Base-by-base conservation (phyloP, 805 yeast genomes). In the Hanseniaspora occidentalis region DNA sequence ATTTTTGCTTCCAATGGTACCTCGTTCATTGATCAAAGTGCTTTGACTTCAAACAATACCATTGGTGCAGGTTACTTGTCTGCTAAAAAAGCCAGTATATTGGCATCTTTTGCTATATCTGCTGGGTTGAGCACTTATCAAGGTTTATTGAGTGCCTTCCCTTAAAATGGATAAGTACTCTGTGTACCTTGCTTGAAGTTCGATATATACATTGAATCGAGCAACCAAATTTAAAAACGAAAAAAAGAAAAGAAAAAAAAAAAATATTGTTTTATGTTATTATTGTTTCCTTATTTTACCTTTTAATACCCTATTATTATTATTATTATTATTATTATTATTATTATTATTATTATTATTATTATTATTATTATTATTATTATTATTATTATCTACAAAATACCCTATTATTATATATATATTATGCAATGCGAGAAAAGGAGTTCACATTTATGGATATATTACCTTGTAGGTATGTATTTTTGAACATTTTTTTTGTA, bases 71-170 rank as follows among this genome's bases (percentile, higher is more conserved):
- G 61, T 17, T 50, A 47, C 42, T 42, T 57, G 39, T 44, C 58
- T 13, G 61, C 63, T 36, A 38, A 48, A 18, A 53, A 58, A 47
- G 56, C 61, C 7, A 58, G 57, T 38, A 41, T 58, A n/a, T 42
- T 58, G 35, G 43, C 55, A 18, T 40, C 56, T 5, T 45, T 58
- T 37, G 61, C 61, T 7, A 42, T 53, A 2, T 47, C 49, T 24
- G 57, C 57, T 42, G 49, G 48, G 22, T 57, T 34, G 16, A 42
- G 31, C 36, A 34, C 39, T 11, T 39, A 29, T 8, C 26, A 17
- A 37, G 29, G 36, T 20, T 35, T 13, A 7, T 35, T 17, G 22
- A 21, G 27, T 16, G n/a, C 44, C 29, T 46, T 44, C 42, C 47
- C 47, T 40, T 43, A 35, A 29, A 6, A 8, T 27, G 25, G 10